phyloP scores from a whole-genome alignment of 768 basidiomycete genomes.

The Pleurotus citrinopileatus region DNA sequence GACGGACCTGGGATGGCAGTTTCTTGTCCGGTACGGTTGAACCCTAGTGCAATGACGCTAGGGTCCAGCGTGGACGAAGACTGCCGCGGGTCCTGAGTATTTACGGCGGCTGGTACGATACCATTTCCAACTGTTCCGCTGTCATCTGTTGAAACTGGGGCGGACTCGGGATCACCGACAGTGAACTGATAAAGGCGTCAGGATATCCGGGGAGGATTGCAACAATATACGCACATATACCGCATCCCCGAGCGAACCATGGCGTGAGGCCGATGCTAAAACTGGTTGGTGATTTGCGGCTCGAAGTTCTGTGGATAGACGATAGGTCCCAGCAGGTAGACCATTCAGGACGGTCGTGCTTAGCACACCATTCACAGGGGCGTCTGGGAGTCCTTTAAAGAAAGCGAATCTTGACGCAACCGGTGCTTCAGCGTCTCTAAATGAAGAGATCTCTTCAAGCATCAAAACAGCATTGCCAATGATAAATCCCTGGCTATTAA shows the following conservation, averaged over 20 bases:
- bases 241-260: constrained; percentile 57
- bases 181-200: constrained; percentile 27
- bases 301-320: constrained; percentile 54
- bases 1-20: neutral
- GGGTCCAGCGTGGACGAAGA: constrained; percentile 1
- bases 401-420: constrained; percentile 54
- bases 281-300: constrained; percentile 58
- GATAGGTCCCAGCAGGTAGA: constrained; percentile 57
- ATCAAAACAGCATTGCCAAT: constrained; percentile 60
- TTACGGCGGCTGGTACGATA: neutral
- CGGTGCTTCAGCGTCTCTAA: constrained; percentile 41
- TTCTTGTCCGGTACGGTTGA: neutral
- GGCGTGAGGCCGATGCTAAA: constrained; percentile 58
- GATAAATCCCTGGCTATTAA: constrained; percentile 49
- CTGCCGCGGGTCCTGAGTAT: neutral
- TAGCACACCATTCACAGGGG: constrained; percentile 46
- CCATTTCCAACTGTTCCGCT: neutral
- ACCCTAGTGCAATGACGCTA: neutral
- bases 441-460: constrained; percentile 43
- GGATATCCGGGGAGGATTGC: neutral
- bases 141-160: neutral
- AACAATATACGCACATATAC: constrained; percentile 46
- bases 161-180: constrained; percentile 4
- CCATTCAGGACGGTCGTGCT: constrained; percentile 50
- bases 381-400: constrained; percentile 51